Base-by-base conservation (phyloP, 768 basidiomycete genomes). In the Lyophyllum decastes region DNA sequence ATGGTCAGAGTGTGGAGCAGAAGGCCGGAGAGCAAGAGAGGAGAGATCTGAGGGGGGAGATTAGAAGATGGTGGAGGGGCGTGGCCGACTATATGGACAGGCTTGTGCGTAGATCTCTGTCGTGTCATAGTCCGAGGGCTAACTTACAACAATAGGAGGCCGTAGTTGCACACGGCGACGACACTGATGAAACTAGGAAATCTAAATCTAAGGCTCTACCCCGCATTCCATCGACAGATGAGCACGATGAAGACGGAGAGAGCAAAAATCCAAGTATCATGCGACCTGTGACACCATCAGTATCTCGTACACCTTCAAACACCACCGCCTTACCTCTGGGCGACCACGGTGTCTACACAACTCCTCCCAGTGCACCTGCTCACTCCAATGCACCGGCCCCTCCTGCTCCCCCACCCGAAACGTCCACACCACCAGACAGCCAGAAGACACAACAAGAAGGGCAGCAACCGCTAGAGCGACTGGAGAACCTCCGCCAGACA, bases 21-120 rank as follows among this genome's bases (percentile, higher is more conserved):
- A 60, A 49, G 12, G 69, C 70, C 7, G 65, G 58, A 12, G 75
- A 73, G 30, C 74, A 75, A 21, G 81, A 81, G 58, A 85, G 79
- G 68, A 76, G 76, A 38, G 61, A 69, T 2, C 68, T 90, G n/a
- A 69, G 85, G 56, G 70, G 75, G 54, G 85, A 90, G 66, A 89
- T 90, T 58, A 79, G 75, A 66, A 64, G 60, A 30, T 90, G 87
- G 85, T 90, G 88, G 88, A 82, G 85, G 62, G 78, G 80, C 17
- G 70, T 90, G 7, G 75, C 82, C 0, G 82, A 84, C 52, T 79
- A 85, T 65, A 72, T 91, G 59, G 84, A 87, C 61, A 75, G 77
- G 59, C 71, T 90, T 59, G 87, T 87, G 55, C 25, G 83, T 74
- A 5, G 4, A 19, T 19, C n/a, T 41, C n/a, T 5, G 16, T 19